Percentiles rank a stretch among this genome's conserved stretches.
Conservation (phyloP, 129 eudicot species). For the Escallonia herrerae region DNA sequence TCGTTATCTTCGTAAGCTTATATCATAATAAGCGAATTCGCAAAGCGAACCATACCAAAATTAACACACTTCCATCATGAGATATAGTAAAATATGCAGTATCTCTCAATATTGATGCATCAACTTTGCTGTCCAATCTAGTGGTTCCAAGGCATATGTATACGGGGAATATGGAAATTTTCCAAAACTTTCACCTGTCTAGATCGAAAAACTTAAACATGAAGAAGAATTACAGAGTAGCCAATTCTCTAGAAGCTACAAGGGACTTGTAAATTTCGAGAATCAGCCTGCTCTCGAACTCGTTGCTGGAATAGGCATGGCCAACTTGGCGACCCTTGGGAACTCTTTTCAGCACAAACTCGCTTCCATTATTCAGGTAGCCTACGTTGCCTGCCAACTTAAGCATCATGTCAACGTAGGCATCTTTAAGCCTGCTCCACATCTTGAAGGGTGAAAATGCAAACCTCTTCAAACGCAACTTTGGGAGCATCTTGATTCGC, state of each 20-base stretch:
- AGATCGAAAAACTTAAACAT: not conserved
- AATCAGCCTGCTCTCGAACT: constrained; percentile 52
- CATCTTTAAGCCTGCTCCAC: constrained; percentile 46
- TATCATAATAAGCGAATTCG: too few relatives aligned
- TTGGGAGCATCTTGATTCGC: constrained; percentile 38
- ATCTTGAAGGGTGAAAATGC: constrained; percentile 34
- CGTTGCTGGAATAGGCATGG: constrained; percentile 21
- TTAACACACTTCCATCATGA: too few relatives aligned
- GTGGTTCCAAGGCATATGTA: too few relatives aligned
- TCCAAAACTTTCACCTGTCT: too few relatives aligned
- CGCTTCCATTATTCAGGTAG: not conserved
- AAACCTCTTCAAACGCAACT: constrained; percentile 28
- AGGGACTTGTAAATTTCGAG: constrained; percentile 54
- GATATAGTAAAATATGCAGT: too few relatives aligned
- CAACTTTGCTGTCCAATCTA: too few relatives aligned
- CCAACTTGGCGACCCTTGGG: constrained; percentile 27
- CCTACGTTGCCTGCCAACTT: constrained; percentile 19
- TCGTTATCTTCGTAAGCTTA: too few relatives aligned
- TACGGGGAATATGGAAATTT: too few relatives aligned
- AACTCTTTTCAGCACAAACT: constrained; percentile 27
- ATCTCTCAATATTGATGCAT: too few relatives aligned
- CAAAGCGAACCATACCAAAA: too few relatives aligned
- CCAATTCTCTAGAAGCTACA: constrained; percentile 46
- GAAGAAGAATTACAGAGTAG: not conserved
- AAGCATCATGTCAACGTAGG: constrained; percentile 56